Evolutionary conservation across 768 basidiomycete species (phyloP), one percentile per base, ranked within the genome.

Genomic region (Pulveroboletus sp.): DNA sequence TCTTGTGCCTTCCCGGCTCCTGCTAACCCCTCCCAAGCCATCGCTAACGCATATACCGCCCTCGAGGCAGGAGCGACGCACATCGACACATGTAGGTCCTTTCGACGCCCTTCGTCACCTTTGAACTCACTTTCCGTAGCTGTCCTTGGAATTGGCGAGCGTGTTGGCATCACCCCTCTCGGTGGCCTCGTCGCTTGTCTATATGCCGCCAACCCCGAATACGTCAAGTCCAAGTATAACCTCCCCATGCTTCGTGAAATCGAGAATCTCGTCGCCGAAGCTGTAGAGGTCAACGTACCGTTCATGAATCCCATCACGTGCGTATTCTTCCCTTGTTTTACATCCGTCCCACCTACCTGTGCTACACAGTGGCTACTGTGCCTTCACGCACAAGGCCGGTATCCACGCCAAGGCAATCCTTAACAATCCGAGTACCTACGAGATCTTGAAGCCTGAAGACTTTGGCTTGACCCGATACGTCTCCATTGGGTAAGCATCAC

Each of bases 371-470:
- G 96, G 96, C 14, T 99, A 97, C 73, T 98, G 96, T 66, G 96
- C 96, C 4, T 99, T 99, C 77, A 99, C 96, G 23, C 96, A 98
- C 85, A 98, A 99, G 85, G 96, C 96, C 19, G 96, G 96, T 67
- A 99, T 99, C 57, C 96, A 99, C 71, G 96, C 96, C 74, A 99
- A 99, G 80, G 96, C 96, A 32, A 99, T 99, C 71, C 82, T 94
- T 55, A 96, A 97, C 76, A 99, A 99, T 79, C 96, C 96, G 2
- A 91, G 89, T 63, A 99, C 96, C 10, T 99, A 98, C 71, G 95
- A 99, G 73, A 97, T 97, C 69, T 82, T 96, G 70, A 97, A 93
- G 82, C 96, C 96, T 14, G 92, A 95, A 70, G 96, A 99, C 74
- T 99, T 99, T 63, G 96, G 96, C 61, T 80, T 99, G 64, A 93